Evolutionary conservation across 176 grass and related monocot genomes (phyloP), one percentile per base, ranked within the genome.

Genomic region (Pharus latifolius): DNA sequence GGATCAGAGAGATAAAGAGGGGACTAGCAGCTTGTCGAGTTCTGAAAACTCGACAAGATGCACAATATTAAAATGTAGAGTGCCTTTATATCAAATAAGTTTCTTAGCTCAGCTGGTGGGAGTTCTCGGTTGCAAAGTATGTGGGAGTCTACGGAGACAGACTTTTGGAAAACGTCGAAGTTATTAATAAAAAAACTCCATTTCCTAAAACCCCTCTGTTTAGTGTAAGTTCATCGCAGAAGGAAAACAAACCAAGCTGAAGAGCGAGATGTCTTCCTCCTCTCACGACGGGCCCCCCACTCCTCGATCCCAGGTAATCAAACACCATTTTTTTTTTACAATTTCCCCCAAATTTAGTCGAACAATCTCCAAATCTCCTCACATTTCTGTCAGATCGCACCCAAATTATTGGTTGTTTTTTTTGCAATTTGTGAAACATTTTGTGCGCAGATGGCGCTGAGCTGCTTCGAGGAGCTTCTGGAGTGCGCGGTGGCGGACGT

Each of bases 391-490:
- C 30, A n/a, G n/a, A 34, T 61, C 15, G 30, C 6, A 15, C 16
- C 19, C 14, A 62, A 62, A 19, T 62, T 62, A 6, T 10, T 14
- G 8, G n/a, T n/a, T n/a, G 10, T 9, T 10, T 54, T 24, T 20
- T 1, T 22, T 18, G 4, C n/a, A 24, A 54, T 54, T 54, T 38
- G n/a, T n/a, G n/a, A n/a, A n/a, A 38, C 4, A 38, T 18, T 2
- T 54, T 54, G 50, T 9, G n/a, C 30, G 35, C 86, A 98, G 94
- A 74, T 79, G 27, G 81, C 72, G 10, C 80, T 80, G 25, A 74
- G 65, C 43, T 93, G 84, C 74, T 90, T 98, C 73, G 94, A 93
- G 50, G 89, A 98, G 66, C 89, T 98, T 43, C 84, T 98, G 3
- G 87, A 98, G 40, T 69, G 74, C 17, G 91, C 88, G 41, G 83